Evolutionary conservation across 2,329 filamentous ascomycete species (phyloP).

Genomic region (Diplodia scrobiculata): DNA sequence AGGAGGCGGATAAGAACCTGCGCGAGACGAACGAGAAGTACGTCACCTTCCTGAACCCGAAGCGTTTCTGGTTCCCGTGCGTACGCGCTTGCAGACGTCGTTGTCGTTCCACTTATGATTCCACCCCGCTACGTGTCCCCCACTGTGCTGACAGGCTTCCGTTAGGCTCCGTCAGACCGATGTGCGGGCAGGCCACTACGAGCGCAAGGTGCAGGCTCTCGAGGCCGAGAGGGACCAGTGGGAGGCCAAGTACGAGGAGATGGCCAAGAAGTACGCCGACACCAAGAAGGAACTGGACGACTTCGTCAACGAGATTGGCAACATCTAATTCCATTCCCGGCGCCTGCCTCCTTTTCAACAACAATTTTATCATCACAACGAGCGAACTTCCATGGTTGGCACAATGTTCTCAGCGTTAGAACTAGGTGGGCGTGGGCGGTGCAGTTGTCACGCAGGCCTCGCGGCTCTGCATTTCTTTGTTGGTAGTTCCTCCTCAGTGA

Average conservation of each 20-base stretch:
- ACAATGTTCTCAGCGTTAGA: conserved; percentile 21
- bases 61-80: conserved; percentile 24
- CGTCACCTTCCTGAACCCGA: conserved; percentile 45
- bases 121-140: conserved; percentile 17
- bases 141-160: conserved; percentile 11
- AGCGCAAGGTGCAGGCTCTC: conserved; percentile 97
- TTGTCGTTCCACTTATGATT: conserved; percentile 10
- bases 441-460: conserved; percentile 18
- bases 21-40: conserved; percentile 99
- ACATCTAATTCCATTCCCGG: conserved; percentile 66
- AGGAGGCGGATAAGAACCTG: conserved; percentile 93
- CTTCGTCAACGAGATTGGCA: conserved; percentile 87
- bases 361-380: conserved; percentile 18
- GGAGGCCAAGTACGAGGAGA: conserved; percentile 98
- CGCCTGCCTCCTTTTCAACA: conserved; percentile 19
- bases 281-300: conserved; percentile 90
- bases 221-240: conserved; percentile 89
- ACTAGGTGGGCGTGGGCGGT: conserved; percentile 10
- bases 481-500: conserved; percentile 32
- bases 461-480: conserved; percentile 30
- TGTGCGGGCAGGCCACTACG: conserved; percentile 98
- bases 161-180: conserved; percentile 94
- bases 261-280: conserved; percentile 81
- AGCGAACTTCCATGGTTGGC: conserved; percentile 23
- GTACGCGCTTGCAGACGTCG: conserved; percentile 20